These are phyloP conservation scores for Cercospora sesami DNA, from an alignment of 2,329 filamentous ascomycete genomes.

Conservation along the genomic window DNA sequence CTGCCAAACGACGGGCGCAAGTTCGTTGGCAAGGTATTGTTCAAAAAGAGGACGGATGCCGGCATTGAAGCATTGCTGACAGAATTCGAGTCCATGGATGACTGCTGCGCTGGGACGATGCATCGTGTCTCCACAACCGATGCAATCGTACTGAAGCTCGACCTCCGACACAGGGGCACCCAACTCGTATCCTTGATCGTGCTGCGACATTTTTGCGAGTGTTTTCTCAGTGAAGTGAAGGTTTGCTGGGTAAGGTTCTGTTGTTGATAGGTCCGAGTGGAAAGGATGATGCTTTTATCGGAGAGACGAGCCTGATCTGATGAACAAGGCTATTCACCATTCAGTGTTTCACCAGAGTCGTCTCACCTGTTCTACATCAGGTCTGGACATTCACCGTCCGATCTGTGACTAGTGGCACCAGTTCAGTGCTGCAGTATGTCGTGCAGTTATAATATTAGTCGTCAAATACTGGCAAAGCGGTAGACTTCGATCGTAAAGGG, in stretches of 20 bases:
- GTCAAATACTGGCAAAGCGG: neutral
- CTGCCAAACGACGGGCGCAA: constrained; percentile 1
- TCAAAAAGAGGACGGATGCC: constrained; percentile 14
- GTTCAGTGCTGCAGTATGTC: neutral
- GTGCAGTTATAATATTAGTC: neutral
- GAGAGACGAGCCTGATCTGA: neutral
- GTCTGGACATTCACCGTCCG: neutral
- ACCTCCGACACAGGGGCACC: neutral
- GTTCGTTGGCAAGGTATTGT: neutral
- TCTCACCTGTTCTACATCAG: neutral
- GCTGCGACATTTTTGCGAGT: neutral
- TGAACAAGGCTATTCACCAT: neutral
- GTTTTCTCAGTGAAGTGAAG: neutral
- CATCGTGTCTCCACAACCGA: neutral
- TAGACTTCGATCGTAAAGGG: neutral
- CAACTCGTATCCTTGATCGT: neutral
- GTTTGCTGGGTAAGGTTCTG: neutral
- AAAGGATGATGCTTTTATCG: neutral
- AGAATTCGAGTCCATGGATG: neutral
- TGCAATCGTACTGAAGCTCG: neutral
- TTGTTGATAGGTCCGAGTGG: neutral
- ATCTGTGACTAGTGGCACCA: neutral
- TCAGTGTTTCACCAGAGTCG: neutral
- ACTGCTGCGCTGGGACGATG: neutral
- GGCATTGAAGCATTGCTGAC: constrained; percentile 11